phyloP scores from a whole-genome alignment of 2,329 filamentous ascomycete genomes.

The Colletotrichum eremochloae region DNA sequence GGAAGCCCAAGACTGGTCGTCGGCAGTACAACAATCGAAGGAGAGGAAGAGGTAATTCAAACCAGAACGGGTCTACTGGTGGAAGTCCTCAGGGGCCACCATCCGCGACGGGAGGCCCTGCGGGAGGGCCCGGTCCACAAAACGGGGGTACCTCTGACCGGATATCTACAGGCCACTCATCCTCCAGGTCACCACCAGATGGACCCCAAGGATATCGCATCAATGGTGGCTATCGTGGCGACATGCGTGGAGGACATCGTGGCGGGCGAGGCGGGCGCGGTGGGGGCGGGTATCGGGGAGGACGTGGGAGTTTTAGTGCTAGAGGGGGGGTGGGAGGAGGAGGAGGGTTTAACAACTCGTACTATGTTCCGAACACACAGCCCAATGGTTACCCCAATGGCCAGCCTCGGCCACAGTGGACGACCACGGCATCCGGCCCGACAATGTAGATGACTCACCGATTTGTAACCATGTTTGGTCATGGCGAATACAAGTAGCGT shows the following conservation, averaged over 20 bases:
- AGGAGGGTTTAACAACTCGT: conserved; percentile 20
- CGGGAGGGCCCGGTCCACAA: not conserved
- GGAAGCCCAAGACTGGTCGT: conserved; percentile 57
- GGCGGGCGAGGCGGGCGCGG: conserved; percentile 24
- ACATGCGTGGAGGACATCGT: conserved; percentile 25
- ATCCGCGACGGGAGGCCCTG: not conserved
- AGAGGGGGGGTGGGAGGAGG: not conserved
- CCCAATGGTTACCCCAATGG: conserved; percentile 10
- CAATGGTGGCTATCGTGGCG: conserved; percentile 29
- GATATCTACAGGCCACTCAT: not conserved
- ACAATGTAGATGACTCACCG: not conserved
- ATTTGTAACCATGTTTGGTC: no score
- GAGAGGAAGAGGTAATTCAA: conserved; percentile 43
- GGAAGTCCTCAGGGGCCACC: conserved; percentile 23
- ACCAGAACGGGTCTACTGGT: conserved; percentile 3
- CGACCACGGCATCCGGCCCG: conserved; percentile 15
- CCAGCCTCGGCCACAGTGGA: conserved; percentile 34
- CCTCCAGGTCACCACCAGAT: conserved; percentile 4
- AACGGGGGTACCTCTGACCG: not conserved
- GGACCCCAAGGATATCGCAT: conserved; percentile 33
- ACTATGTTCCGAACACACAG: conserved; percentile 5
- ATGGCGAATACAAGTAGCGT: not conserved
- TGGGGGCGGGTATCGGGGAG: conserved; percentile 21
- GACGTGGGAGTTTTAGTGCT: not conserved
- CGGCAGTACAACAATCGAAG: conserved; percentile 49